A percentile compares a stretch with the other conserved stretches of the same genome.
Evolutionary conservation across 108 stramenopile species (phyloP).

Genomic region (Aurantiochytrium sp.): DNA sequence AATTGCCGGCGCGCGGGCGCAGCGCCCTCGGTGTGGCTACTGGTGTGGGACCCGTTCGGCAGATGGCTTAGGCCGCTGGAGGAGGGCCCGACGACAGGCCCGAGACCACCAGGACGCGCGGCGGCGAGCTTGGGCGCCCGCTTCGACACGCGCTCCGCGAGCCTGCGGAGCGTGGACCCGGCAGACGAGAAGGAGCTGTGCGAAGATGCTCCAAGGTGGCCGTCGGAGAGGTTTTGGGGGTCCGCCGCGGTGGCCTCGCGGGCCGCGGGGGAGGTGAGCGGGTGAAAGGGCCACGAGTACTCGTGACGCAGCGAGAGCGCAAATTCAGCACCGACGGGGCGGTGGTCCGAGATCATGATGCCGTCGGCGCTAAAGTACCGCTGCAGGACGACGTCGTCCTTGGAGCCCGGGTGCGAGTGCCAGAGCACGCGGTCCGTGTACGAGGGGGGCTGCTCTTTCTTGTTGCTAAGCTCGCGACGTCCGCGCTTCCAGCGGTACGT

Average conservation of each 20-base stretch:
- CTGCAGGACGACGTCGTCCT: neutral
- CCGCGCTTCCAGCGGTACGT: slow-evolving; percentile 42
- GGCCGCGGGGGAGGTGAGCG: neutral
- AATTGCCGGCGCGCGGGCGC: neutral
- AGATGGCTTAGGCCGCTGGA: neutral
- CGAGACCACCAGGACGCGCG: neutral
- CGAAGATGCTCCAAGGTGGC: too few relatives aligned
- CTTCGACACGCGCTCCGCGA: neutral
- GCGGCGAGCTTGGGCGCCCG: neutral
- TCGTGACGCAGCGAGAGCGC: neutral
- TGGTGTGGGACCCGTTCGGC: too few relatives aligned
- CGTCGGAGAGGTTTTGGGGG: neutral
- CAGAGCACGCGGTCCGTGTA: slow-evolving; percentile 44
- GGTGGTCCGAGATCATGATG: slow-evolving; percentile 43
- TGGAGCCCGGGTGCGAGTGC: neutral
- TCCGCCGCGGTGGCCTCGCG: neutral
- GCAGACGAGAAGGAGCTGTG: neutral
- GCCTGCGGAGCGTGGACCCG: neutral
- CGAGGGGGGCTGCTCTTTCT: slow-evolving; percentile 34
- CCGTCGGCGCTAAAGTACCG: slow-evolving; percentile 21
- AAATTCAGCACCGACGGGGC: slow-evolving; percentile 40
- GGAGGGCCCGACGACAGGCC: neutral
- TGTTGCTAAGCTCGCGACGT: neutral
- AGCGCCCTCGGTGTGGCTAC: too few relatives aligned
- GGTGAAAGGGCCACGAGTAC: neutral